These are phyloP conservation scores for Penicillium hordei DNA, from an alignment of 2,329 filamentous ascomycete species.

Conservation along the genomic window DNA sequence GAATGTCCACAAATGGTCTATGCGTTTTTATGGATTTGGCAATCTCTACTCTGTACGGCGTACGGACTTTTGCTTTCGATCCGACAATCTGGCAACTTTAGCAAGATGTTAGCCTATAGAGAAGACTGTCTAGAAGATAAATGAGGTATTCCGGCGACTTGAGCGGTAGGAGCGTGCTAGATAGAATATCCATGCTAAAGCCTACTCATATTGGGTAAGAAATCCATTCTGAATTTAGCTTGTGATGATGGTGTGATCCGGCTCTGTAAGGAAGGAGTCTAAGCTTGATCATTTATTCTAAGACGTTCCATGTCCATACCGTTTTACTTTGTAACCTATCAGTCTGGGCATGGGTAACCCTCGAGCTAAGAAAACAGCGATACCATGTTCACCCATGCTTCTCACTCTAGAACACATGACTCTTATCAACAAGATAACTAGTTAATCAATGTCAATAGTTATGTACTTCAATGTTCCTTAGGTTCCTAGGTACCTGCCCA, in stretches of 20 bases:
- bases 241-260: conserved; percentile 22
- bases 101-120: background rate
- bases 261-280: conserved; percentile 9
- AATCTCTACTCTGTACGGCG: background rate
- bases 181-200: background rate
- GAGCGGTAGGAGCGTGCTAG: background rate
- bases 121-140: background rate
- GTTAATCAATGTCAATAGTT: background rate
- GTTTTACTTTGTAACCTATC: conserved; percentile 4
- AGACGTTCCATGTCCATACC: background rate
- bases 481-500: conserved; percentile 7
- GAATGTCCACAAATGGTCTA: background rate
- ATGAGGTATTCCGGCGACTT: background rate
- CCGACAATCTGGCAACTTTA: background rate
- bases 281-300: background rate
- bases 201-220: background rate
- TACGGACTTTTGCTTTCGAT: conserved; percentile 1
- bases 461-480: background rate
- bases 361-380: background rate
- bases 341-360: background rate
- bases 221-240: conserved; percentile 6
- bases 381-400: background rate
- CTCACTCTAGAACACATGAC: background rate
- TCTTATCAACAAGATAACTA: background rate
- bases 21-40: background rate